Evolutionary conservation across 805 yeast genomes (phyloP).

Genomic region (Jamesozyma rosinii): DNA sequence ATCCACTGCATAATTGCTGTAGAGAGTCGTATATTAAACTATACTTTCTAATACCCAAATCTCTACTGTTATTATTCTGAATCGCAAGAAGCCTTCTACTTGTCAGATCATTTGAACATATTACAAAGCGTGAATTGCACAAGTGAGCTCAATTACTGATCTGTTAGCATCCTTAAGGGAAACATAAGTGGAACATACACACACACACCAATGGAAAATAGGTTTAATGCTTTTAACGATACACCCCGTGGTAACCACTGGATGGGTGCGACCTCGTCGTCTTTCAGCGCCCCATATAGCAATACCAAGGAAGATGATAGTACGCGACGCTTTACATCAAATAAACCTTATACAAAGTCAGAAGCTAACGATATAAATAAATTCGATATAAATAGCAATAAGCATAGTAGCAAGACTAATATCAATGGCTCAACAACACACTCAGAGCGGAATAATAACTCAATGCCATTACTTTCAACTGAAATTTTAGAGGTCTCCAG

Average conservation of each 20-base stretch:
- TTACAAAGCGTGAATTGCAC: neutral
- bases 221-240: constrained; percentile 13
- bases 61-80: too few relatives aligned
- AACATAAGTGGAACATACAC: neutral
- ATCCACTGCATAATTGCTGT: too few relatives aligned
- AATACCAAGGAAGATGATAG: constrained; percentile 2
- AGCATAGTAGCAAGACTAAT: constrained; percentile 1
- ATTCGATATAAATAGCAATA: neutral
- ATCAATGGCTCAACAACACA: neutral
- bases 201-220: constrained; percentile 6
- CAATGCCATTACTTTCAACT: constrained; percentile 49
- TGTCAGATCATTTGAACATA: too few relatives aligned
- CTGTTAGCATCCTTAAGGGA: neutral
- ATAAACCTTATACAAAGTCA: neutral
- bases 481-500: constrained; percentile 60
- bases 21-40: too few relatives aligned
- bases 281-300: neutral
- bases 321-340: constrained; percentile 10
- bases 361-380: neutral
- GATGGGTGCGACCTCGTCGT: constrained; percentile 17
- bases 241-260: constrained; percentile 28
- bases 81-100: too few relatives aligned
- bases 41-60: too few relatives aligned
- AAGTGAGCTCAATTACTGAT: neutral
- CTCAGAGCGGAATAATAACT: neutral